Percentiles rank a stretch among this genome's conserved stretches.
Conservation (phyloP, 2,329 filamentous ascomycete species). For the Trichoderma pleuroti region DNA sequence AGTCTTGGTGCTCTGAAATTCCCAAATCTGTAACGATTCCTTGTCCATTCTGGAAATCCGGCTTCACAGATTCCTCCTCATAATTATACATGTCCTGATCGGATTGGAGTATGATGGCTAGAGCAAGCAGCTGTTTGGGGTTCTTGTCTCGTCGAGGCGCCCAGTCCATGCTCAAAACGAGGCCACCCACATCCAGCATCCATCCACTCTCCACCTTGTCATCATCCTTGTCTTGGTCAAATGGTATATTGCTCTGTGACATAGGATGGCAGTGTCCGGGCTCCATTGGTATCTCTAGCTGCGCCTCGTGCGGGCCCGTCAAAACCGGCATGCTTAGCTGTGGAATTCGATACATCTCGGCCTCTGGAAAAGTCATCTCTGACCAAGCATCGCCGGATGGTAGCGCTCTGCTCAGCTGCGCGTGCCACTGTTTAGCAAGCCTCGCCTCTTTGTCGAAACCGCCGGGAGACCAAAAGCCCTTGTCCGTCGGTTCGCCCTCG, state of each 20-base stretch:
- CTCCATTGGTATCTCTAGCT: constrained; percentile 31
- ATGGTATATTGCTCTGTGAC: constrained; percentile 31
- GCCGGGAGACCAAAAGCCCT: constrained; percentile 40
- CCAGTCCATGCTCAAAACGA: constrained; percentile 53
- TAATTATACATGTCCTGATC: constrained; percentile 46
- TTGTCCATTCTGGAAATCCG: constrained; percentile 39
- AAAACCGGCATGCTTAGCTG: constrained; percentile 32
- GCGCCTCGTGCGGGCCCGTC: constrained; percentile 31
- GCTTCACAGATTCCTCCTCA: constrained; percentile 36
- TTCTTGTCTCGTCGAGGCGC: constrained; percentile 37
- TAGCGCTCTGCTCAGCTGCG: constrained; percentile 24
- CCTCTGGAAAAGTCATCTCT: constrained; percentile 28
- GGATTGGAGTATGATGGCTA: constrained; percentile 48
- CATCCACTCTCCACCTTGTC: constrained; percentile 41
- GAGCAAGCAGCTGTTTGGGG: constrained; percentile 47
- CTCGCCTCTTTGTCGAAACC: constrained; percentile 34
- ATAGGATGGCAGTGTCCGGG: constrained; percentile 28
- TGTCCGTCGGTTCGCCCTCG: constrained; percentile 29
- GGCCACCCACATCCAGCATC: constrained; percentile 53
- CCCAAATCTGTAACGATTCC: constrained; percentile 54
- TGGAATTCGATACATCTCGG: constrained; percentile 29
- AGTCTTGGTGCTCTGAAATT: constrained; percentile 36
- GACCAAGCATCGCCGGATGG: constrained; percentile 18
- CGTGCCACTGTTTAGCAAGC: constrained; percentile 32
- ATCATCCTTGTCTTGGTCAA: constrained; percentile 26